These are phyloP conservation scores for Hydrangea macrophylla DNA, from an alignment of 148 eudicot genomes.

Conservation along the genomic window DNA sequence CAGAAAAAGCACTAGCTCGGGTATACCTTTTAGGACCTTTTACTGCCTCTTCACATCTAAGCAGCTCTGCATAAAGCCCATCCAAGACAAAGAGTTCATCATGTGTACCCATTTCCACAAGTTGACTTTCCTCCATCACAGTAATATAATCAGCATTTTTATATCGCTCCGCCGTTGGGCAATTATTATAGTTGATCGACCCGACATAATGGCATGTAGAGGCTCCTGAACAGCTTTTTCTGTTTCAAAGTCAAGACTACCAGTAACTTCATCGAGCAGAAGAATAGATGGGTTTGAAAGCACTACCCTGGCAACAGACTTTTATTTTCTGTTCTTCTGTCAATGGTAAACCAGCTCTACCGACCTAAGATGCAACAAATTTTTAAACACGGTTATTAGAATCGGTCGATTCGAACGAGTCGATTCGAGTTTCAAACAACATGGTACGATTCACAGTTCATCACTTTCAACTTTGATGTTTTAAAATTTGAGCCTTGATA, in stretches of 20 bases:
- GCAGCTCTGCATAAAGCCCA: constrained; percentile 95
- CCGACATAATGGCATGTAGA: constrained; percentile 88
- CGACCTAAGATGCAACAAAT: constrained; percentile 57
- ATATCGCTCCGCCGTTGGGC: constrained; percentile 89
- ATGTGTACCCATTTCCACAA: constrained; percentile 98
- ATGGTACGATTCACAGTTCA: too few species aligned
- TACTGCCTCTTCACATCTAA: constrained; percentile 95
- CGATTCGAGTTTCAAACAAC: too few species aligned
- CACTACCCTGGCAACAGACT: constrained; percentile 95
- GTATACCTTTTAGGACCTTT: constrained; percentile 89
- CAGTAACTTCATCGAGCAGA: constrained; percentile 97
- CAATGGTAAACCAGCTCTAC: constrained; percentile 79
- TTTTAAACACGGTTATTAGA: too few species aligned
- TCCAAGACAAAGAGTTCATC: constrained; percentile 81
- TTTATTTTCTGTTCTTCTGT: constrained; percentile 96
- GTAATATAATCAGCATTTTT: constrained; percentile 94
- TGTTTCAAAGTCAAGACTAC: constrained; percentile 99
- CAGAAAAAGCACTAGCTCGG: constrained; percentile 7
- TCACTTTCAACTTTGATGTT: too few species aligned
- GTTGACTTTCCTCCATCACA: constrained; percentile 98
- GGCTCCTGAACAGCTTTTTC: constrained; percentile 94
- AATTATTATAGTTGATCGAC: constrained; percentile 91
- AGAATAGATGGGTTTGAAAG: constrained; percentile 88
- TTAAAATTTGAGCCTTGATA: too few species aligned
- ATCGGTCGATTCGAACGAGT: too few species aligned